Base-by-base conservation (phyloP, 2,329 filamentous ascomycete genomes). In the Aureobasidium vineae region DNA sequence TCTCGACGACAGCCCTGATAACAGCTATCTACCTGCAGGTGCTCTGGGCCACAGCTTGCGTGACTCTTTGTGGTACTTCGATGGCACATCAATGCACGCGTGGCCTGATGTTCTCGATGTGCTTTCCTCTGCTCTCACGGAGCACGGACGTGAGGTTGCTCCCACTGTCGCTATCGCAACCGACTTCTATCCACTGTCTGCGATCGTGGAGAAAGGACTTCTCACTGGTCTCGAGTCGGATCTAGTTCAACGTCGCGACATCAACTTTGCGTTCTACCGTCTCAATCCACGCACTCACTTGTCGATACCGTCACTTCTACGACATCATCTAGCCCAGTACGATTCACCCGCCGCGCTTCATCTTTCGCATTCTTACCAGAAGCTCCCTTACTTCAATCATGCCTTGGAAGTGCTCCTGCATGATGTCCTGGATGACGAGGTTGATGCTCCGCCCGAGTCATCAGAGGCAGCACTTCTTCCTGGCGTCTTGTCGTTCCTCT, bases 171-270 rank as follows among this genome's bases (percentile, higher is more conserved):
- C 88, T 28, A 86, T 98, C 65, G 85, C 90, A 0, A 82, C 96
- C n/a, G 95, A 99, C 76, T 99, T 98, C 77, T 98, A 98, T 73
- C 95, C 95, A 0, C 80, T 98, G 16, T 96, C 93, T 1, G 86
- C 94, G 2, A 80, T 97, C 5, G 80, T 97, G n/a, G 88, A 88
- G 67, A 97, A 97, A 76, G 94, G 91, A 1, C 91, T 98, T 67
- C 82, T 97, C 2, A 83, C 98, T 60, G 95, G 95, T 0, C 87
- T 98, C 15, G 95, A 99, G 75, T 89, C 93, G 0, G 95, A 98
- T 72, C 82, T 98, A 68, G 88, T 96, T n/a, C 94, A 98, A 77
- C 86, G 95, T 66, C 88, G 93, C 61, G 94, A 99, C 77, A 86
- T 96, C 67, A 91, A 86, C 71, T 98, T 98, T 79, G 91, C 93